Conservation (phyloP, 148 eudicot genomes). For the Rhododendron ferrugineum region DNA sequence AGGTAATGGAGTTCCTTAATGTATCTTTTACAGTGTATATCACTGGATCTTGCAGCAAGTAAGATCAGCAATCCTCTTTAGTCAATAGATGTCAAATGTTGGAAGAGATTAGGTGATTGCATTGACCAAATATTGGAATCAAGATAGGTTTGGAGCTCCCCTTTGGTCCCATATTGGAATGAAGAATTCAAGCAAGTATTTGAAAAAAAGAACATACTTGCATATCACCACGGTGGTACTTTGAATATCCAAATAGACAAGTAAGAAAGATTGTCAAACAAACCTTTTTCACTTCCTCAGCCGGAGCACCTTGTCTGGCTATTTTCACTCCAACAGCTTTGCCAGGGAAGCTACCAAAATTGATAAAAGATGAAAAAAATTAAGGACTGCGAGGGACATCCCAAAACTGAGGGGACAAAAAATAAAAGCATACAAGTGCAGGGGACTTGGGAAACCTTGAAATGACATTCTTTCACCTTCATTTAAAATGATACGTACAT, state of each 20-base stretch:
- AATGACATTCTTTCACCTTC: neutral
- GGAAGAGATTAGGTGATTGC: neutral
- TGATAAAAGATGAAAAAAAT: neutral
- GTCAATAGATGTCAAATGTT: neutral
- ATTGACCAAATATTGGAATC: neutral
- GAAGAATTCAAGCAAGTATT: neutral
- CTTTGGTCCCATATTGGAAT: neutral
- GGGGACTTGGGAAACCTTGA: neutral
- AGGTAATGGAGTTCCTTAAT: neutral
- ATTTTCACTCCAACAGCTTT: constrained; percentile 74
- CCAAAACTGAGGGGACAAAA: neutral
- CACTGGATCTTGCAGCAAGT: neutral
- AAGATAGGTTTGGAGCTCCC: neutral
- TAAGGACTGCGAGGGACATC: neutral
- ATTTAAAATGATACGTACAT: neutral
- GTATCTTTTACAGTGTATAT: neutral
- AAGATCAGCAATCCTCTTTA: neutral
- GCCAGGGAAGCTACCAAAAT: constrained; percentile 69
- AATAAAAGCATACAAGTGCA: neutral
- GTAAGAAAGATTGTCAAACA: constrained; percentile 6
- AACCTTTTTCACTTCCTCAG: constrained; percentile 44
- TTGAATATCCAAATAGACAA: neutral
- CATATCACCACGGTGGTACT: no score
- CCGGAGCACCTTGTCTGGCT: constrained; percentile 40
- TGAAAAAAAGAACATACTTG: no score